Evolutionary conservation across 495 filamentous ascomycete species (phyloP), one percentile per base, ranked within the genome.

Genomic region (Xylaria sp.): DNA sequence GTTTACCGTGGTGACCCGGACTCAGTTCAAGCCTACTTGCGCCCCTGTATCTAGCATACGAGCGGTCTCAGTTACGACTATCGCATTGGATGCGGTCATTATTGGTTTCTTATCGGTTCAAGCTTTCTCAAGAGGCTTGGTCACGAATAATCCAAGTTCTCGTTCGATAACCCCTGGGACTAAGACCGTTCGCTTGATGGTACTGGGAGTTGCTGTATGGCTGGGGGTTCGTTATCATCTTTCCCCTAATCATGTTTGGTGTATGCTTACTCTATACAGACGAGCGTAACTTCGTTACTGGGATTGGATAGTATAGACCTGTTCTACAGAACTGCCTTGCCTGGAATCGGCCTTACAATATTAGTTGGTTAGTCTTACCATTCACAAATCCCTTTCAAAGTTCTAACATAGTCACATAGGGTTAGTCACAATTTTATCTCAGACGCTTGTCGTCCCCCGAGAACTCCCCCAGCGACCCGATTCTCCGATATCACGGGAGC

Each of bases 21-120:
- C 83, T 3, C 82, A 86, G 65, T 85, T 85, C 69, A 81, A 83
- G 26, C 81, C 82, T 62, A 82, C 84, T 14, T 88, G 86, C 74
- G 79, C 84, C 4, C 80, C 86, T 41, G 79, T 80, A 29, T 85
- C 83, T 9, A 83, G 81, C 21, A 71, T 82, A 9, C 72, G 82
- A 26, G 85, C 85, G 1, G 53, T 86, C 7, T 77, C 83, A 1
- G 78, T 87, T 24, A 69, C 79, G 8, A 78, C 84, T 29, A 75
- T 88, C 31, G 80, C 71, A 9, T 61, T 85, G 35, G 86, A 88
- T 73, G 80, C 72, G 0, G 76, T 82, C 44, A 85, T 87, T 59
- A 78, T 87, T 46, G 67, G 73, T 29, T 69, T 84, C 9, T 76
- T 86, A 21, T 66, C 81, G 15, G 68, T 79, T 14, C 77, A 80